Conservation (phyloP, 352 stramenopile genomes). For the Elongisporangium prolatum region DNA sequence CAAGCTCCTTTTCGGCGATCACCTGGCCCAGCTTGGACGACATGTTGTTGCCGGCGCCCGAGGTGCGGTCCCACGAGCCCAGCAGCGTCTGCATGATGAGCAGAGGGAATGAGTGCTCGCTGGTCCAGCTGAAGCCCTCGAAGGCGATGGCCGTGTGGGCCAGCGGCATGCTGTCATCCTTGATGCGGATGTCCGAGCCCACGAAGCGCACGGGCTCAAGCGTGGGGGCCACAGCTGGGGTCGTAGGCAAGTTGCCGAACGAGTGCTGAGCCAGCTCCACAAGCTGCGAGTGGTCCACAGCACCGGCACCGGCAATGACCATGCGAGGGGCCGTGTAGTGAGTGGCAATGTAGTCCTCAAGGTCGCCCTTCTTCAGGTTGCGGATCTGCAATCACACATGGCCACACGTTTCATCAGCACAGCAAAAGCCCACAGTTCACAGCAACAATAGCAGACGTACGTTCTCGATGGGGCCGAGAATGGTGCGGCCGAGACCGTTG, state of each 20-base stretch:
- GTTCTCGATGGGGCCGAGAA: slow-evolving; percentile 98
- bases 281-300: slow-evolving; percentile 96
- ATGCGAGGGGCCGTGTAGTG: slow-evolving; percentile 99
- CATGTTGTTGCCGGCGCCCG: slow-evolving; percentile 92
- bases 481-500: slow-evolving; percentile 97
- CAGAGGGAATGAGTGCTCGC: slow-evolving; percentile 96
- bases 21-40: slow-evolving; percentile 96
- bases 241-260: slow-evolving; percentile 93
- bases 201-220: slow-evolving; percentile 83
- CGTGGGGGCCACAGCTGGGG: slow-evolving; percentile 58
- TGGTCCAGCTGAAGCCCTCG: slow-evolving; percentile 97
- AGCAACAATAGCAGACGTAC: slow-evolving; percentile 63
- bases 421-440: background rate
- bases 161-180: slow-evolving; percentile 83
- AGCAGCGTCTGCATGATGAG: slow-evolving; percentile 97
- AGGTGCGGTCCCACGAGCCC: slow-evolving; percentile 90
- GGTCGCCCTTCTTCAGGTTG: slow-evolving; percentile 92
- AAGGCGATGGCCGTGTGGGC: slow-evolving; percentile 98
- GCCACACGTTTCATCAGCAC: slow-evolving; percentile 1
- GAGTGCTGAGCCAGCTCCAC: slow-evolving; percentile 95
- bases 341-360: slow-evolving; percentile 98
- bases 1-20: slow-evolving; percentile 94
- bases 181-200: slow-evolving; percentile 90
- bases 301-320: slow-evolving; percentile 97
- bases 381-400: slow-evolving; percentile 48